phyloP scores from a whole-genome alignment of 768 basidiomycete species.

The Xerocomus potaroensis region DNA sequence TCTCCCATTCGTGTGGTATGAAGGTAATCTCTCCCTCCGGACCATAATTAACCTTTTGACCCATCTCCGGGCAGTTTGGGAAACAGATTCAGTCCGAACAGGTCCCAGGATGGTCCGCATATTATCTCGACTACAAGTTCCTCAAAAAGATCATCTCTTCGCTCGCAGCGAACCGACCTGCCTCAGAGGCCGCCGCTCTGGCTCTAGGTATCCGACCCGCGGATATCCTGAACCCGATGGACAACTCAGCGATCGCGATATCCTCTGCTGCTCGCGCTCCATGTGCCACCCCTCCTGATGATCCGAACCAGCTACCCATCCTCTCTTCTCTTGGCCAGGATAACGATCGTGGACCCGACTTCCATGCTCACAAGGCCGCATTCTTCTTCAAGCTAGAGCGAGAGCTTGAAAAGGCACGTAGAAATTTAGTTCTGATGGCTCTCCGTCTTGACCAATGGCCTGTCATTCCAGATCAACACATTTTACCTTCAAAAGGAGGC shows the following conservation, averaged over 20 bases:
- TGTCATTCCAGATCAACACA: conserved; percentile 74
- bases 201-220: conserved; percentile 77
- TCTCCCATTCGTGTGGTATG: conserved; percentile 23
- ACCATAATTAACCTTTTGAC: background rate
- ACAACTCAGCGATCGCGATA: conserved; percentile 30
- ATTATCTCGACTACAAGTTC: conserved; percentile 98
- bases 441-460: conserved; percentile 2
- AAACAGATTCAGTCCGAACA: conserved; percentile 96
- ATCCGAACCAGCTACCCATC: conserved; percentile 50
- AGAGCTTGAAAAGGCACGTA: conserved; percentile 90
- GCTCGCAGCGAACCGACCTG: conserved; percentile 82
- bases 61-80: conserved; percentile 73
- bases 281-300: conserved; percentile 29
- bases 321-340: conserved; percentile 61
- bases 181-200: conserved; percentile 83
- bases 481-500: conserved; percentile 98
- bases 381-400: conserved; percentile 99
- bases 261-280: conserved; percentile 13
- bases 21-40: conserved; percentile 22
- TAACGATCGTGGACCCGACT: conserved; percentile 74
- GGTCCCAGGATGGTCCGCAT: conserved; percentile 92
- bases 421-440: conserved; percentile 1
- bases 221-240: conserved; percentile 40
- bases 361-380: conserved; percentile 92
- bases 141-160: conserved; percentile 99